Evolutionary conservation across 441 rosid species (phyloP), one percentile per base, ranked within the genome.

Genomic region (Pelargonium myrrhifolium): DNA sequence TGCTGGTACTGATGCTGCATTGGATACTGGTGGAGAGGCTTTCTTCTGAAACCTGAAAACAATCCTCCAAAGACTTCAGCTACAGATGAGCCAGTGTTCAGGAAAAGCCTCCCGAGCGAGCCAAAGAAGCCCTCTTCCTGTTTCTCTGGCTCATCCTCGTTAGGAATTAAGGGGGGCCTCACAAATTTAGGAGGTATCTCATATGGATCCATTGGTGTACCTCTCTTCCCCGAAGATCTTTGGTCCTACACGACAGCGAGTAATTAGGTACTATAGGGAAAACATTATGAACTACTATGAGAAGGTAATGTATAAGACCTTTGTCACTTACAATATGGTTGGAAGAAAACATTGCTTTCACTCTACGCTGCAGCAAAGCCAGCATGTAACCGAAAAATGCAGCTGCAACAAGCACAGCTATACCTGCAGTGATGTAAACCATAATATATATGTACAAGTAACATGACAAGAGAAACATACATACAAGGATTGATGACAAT

Each of bases 301-400:
- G 55, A 45, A 71, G 20, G 37, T 21, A 47, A 53, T 5, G 14
- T 15, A n/a, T 18, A 37, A 22, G 51, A 45, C 53, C 22, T 8
- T 9, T 26, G 17, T 78, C 42, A 78, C 96, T 82, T 74, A 87
- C 99, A n/a, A n/a, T n/a, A 64, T 76, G 62, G 37, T 62, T 72
- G 15, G 82, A 81, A 63, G 96, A 86, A 74, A 91, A 91, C 73
- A 88, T 67, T 0, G 80, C 70, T 71, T 76, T 85, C 59, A 89
- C 82, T 76, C 88, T 72, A 31, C 82, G 86, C 72, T 88, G 91
- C 75, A 94, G 83, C 79, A 89, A 71, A 17, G 99, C 97, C 53
- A 94, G 75, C 92, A 94, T 85, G 72, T 92, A 94, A 40, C 96
- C 99, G 42, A 87, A 86, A 80, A 94, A 88, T 56, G 65, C 91